Base-by-base conservation (phyloP, 495 filamentous ascomycete species). In the Tuber brumale region DNA sequence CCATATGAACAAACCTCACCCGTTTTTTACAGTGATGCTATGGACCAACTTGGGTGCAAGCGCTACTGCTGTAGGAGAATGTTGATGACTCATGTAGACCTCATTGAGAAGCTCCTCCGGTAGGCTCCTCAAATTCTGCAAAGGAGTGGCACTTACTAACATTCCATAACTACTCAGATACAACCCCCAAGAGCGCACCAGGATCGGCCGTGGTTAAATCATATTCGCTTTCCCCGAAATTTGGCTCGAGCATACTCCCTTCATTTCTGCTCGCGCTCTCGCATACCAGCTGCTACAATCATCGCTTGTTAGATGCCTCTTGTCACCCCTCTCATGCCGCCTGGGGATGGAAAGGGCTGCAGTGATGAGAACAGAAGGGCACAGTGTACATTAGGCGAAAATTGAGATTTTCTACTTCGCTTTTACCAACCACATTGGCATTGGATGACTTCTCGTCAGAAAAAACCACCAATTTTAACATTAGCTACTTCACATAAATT, bases 11-110 rank as follows among this genome's bases (percentile, higher is more conserved):
- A 12, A 45, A 37, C 51, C 70, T 81, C 46, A 81, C n/a, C 42
- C n/a, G 66, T 7, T 39, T 14, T 3, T 10, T 66, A 70, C 74
- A 95, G 94, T 80, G 93, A 97, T 81, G 95, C 95, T 41, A 94
- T 99, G 91, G 94, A 98, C 83, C 86, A 92, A 76, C 90, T 98
- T 14, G 93, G 93, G 44, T 93, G 94, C 86, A 94, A 93, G 84
- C 90, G 95, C 48, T 99, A 98, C 86, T 99, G 95, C 87, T 99
- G 95, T 85, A 92, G 95, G 70, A 90, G 95, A 83, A 99, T 99
- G 95, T 88, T 99, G 81, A 97, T 99, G 93, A 99, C 95, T n/a
- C 95, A 99, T 84, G 96, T 99, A 77, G 95, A 99, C 83, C 86
- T 99, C 73, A 98, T 99, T 78, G 95, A 99, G 88, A 99, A 99